Base-by-base conservation (phyloP, 169 alveolate genomes). In the Prorocentrum cordatum region DNA sequence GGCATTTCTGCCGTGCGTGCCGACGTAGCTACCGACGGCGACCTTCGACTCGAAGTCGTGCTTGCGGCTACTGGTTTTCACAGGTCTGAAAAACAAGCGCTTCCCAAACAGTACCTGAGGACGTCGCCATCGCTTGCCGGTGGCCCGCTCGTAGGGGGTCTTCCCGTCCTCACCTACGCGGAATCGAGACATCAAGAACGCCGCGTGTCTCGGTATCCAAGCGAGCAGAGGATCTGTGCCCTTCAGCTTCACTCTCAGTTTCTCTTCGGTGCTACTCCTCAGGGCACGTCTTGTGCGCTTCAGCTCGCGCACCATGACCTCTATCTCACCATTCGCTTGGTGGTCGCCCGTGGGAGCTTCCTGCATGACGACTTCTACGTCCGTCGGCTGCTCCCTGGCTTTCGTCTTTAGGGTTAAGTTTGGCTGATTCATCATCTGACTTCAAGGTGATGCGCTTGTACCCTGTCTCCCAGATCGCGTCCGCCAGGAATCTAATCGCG, bases 141-240 rank as follows among this genome's bases (percentile, higher is more conserved):
- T 31, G 26, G 68, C 27, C 45, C 83, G 3, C 24, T 71, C 83
- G 18, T 36, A 39, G 16, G 83, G 66, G 1, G 83, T 71, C 27
- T 29, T n/a, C 47, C 85, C 85, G 50, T 73, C 85, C 0, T 50
- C 26, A 5, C 85, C 85, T 0, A 73, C 70, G 14, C 70, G 45
- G 27, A 50, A 73, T 27, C 85, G 29, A 16, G 85, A 45, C 12
- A 73, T n/a, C 24, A 73, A 38, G 32, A 6, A 73, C 14, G 85
- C 85, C 3, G 85, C 85, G 26, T 73, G 85, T 22, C 85, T 68
- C 24, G 85, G 71, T 0, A 73, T 9, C 85, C 85, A 73, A 31
- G 24, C 20, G 50, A 50, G 16, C 12, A n/a, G 22, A 1, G 85
- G 71, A 47, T 67, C 61, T 16, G 32, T 26, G 9, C 66, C 66